Percentiles rank a stretch among this genome's conserved stretches.
Evolutionary conservation across 306 rosid species (phyloP).

Genomic region (Quercus mongolica): DNA sequence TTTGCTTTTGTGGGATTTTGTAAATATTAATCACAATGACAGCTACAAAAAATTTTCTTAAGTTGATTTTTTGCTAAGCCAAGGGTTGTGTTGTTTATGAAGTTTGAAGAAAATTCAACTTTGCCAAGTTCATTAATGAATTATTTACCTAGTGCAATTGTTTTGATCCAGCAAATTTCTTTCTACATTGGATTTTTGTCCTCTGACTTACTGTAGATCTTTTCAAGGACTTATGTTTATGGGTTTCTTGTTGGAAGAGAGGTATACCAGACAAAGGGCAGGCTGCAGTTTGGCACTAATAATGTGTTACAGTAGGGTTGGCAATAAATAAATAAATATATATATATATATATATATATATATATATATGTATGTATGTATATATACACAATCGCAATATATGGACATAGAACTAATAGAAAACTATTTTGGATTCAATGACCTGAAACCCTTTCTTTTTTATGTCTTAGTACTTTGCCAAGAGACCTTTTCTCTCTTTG

Average conservation of each 20-base stretch:
- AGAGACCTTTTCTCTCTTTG: no score
- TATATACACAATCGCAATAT: no score
- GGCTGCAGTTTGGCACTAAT: neutral
- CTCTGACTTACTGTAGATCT: neutral
- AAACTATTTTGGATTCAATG: no score
- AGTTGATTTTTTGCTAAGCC: neutral
- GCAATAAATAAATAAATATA: no score
- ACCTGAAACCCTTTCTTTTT: neutral
- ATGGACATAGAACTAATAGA: no score
- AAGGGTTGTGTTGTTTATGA: neutral
- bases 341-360: no score
- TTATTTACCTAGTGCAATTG: neutral
- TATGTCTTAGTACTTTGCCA: no score
- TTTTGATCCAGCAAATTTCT: neutral
- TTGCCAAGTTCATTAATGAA: neutral
- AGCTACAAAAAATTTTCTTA: neutral
- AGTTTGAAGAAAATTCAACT: neutral
- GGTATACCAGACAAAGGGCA: neutral
- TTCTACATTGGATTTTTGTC: neutral
- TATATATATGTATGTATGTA: no score
- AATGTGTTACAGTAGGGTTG: neutral
- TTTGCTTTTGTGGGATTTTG: neutral
- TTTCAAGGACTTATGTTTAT: neutral
- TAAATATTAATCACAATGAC: neutral
- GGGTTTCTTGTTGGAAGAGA: neutral